Evolutionary conservation across 2,329 filamentous ascomycete species (phyloP), one percentile per base, ranked within the genome.

Genomic region (Scopulariopsis brevicaulis): DNA sequence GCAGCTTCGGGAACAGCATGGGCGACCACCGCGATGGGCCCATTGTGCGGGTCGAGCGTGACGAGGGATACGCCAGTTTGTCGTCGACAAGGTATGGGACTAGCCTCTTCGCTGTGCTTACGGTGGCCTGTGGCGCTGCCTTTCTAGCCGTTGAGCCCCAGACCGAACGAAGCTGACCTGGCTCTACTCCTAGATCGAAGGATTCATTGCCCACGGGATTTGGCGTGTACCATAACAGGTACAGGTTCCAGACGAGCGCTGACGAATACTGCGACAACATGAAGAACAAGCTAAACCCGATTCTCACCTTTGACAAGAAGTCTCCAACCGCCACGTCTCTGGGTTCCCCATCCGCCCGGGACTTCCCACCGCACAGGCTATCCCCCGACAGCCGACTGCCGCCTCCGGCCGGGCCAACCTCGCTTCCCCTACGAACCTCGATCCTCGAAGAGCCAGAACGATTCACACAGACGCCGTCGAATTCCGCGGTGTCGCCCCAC

Each of bases 211-310:
- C 67, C 1, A 61, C 72, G 40, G 70, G 71, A n/a, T 77, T 81
- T 55, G 77, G 79, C 58, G 70, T 77, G 58, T 74, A 75, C 60
- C 78, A 80, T 63, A 76, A 73, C 62, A 75, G 73, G 46, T 80
- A 74, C 59, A 72, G 77, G 59, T 77, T 79, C 61, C 71, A 71
- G 54, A 72, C 74, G 4, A 71, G 72, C 56, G 73, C 74, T 63
- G 70, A 77, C 52, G 69, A 76, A 15, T 76, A 82, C 56, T 76
- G 78, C 60, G 75, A 72, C 59, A 73, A 70, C 56, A 74, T 82
- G 65, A 76, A 81, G 60, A 79, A 78, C 66, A 83, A 80, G 68
- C 70, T 84, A n/a, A 74, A 82, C 59, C 73, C 75, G 1, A 67
- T 74, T 43, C 71, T 74, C 43, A 71, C 69, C 0, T 53, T 57